These are phyloP conservation scores for Colletotrichum euphorbiae DNA, from an alignment of 2,329 filamentous ascomycete species.

Conservation along the genomic window DNA sequence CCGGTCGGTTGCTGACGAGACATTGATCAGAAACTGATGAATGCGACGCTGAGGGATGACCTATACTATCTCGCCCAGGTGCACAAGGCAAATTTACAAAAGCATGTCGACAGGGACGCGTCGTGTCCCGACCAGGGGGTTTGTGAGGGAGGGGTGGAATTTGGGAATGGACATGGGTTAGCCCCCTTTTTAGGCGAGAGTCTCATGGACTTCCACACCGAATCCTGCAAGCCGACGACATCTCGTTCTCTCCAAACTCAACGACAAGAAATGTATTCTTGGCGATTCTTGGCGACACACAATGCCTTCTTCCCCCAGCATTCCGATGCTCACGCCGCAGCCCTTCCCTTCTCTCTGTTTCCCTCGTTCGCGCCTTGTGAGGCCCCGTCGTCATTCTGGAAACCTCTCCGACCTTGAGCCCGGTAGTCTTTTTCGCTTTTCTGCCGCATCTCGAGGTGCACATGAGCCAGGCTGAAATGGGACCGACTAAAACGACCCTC, in stretches of 20 bases:
- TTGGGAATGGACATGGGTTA: background rate
- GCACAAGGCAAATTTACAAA: too few species aligned
- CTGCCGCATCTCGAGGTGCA: background rate
- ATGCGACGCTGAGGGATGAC: conserved; percentile 31
- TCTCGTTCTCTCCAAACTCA: conserved; percentile 24
- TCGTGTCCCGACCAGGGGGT: conserved; percentile 16
- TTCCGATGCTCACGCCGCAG: conserved; percentile 3
- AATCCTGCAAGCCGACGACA: conserved; percentile 7
- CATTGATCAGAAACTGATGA: conserved; percentile 3
- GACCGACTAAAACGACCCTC: too few species aligned
- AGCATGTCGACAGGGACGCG: conserved; percentile 8
- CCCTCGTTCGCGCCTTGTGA: background rate
- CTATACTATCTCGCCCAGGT: too few species aligned
- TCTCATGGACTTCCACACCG: conserved; percentile 6
- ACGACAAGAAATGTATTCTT: conserved; percentile 22
- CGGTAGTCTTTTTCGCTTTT: background rate
- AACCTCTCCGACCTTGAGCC: background rate
- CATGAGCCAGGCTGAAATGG: background rate
- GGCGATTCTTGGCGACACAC: conserved; percentile 22
- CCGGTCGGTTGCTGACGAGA: conserved; percentile 21
- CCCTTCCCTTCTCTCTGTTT: background rate
- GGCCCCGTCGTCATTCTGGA: background rate
- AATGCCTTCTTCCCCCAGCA: conserved; percentile 10
- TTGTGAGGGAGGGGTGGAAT: background rate
- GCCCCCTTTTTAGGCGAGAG: conserved; percentile 3